Evolutionary conservation across 371 early-diverging fungal genomes (phyloP).

Genomic region (Rhizopus sp.): DNA sequence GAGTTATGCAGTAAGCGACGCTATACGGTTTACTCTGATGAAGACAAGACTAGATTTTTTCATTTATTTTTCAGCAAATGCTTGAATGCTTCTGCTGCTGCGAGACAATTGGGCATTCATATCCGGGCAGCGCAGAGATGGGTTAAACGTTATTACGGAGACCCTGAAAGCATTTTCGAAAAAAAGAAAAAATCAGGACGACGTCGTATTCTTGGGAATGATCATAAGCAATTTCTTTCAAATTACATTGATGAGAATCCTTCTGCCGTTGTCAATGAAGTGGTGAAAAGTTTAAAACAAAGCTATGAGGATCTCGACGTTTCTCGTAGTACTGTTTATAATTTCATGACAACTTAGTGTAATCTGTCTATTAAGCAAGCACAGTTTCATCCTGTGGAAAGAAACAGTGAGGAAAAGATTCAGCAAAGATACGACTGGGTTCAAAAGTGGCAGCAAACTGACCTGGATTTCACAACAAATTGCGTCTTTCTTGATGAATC

Average conservation of each 20-base stretch:
- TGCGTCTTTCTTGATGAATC: constrained; percentile 21
- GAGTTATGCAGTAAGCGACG: constrained; percentile 22
- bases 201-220: no score
- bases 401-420: constrained; percentile 16
- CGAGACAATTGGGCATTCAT: constrained; percentile 10
- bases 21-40: constrained; percentile 24
- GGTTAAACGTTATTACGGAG: no score
- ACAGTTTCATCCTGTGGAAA: constrained; percentile 14
- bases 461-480: constrained; percentile 22
- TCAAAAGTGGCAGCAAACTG: constrained; percentile 34
- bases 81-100: constrained; percentile 16
- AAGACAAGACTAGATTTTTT: constrained; percentile 26
- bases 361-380: constrained; percentile 24
- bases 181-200: no score
- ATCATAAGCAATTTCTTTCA: no score
- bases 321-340: constrained; percentile 24
- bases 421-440: constrained; percentile 27
- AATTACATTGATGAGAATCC: constrained; percentile 21
- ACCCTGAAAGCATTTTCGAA: no score
- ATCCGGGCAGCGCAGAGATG: constrained; percentile 8
- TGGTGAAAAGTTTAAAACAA: constrained; percentile 19
- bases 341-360: constrained; percentile 20
- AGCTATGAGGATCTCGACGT: constrained; percentile 20
- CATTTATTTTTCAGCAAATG: constrained; percentile 18
- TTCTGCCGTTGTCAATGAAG: constrained; percentile 22